phyloP scores from a whole-genome alignment of 148 eudicot genomes.

The Hydrangea macrophylla region DNA sequence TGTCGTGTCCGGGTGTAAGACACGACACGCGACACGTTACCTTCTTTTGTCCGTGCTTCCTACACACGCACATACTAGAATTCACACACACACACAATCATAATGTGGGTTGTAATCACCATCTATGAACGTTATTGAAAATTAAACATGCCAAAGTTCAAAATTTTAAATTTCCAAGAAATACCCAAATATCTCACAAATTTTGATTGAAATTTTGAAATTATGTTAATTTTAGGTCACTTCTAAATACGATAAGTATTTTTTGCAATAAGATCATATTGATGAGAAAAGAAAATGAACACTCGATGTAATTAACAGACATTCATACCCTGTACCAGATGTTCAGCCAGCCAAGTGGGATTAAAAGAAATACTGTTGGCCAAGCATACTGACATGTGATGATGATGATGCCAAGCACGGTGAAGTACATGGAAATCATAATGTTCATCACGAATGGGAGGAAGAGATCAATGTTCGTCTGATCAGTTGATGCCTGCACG shows the following conservation, averaged over 20 bases:
- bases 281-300: not conserved
- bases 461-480: constrained; percentile 66
- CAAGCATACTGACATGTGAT: constrained; percentile 92
- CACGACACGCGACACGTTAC: no score
- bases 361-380: constrained; percentile 77
- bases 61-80: no score
- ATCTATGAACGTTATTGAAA: not conserved
- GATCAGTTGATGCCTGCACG: constrained; percentile 89
- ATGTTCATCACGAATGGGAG: constrained; percentile 70
- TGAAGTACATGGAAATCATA: constrained; percentile 54
- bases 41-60: no score
- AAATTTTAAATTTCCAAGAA: not conserved
- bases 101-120: no score
- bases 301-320: not conserved
- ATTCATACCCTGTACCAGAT: constrained; percentile 80
- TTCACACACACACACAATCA: no score
- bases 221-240: not conserved
- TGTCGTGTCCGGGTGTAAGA: no score
- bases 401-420: constrained; percentile 71
- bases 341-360: constrained; percentile 91
- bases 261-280: not conserved
- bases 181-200: not conserved
- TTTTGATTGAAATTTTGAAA: not conserved
- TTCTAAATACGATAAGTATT: not conserved
- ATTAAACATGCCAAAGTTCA: constrained; percentile 2